These are phyloP conservation scores for Phytophthora macrochlamydospora DNA, from an alignment of 352 stramenopile species.

Conservation along the genomic window DNA sequence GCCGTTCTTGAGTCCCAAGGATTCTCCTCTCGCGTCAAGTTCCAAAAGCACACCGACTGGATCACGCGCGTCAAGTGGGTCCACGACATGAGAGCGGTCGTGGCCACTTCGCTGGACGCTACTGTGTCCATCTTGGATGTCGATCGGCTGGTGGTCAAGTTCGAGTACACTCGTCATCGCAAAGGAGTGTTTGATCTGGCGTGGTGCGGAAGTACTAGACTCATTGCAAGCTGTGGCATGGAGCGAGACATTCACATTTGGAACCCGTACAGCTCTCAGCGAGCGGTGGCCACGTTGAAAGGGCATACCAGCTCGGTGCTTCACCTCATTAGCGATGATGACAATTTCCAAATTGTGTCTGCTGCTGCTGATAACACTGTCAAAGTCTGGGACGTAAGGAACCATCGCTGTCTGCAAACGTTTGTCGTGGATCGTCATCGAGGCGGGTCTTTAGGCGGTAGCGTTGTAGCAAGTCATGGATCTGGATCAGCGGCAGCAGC, in stretches of 20 bases:
- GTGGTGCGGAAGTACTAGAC: constrained; percentile 74
- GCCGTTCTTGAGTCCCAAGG: constrained; percentile 63
- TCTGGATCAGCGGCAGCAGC: constrained; percentile 9
- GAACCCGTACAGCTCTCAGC: constrained; percentile 90
- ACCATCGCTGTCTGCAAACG: constrained; percentile 81
- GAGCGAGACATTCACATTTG: constrained; percentile 89
- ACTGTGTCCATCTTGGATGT: constrained; percentile 86
- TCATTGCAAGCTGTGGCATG: constrained; percentile 86
- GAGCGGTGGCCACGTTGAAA: constrained; percentile 69
- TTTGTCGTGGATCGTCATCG: constrained; percentile 59
- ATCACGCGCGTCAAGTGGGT: constrained; percentile 87
- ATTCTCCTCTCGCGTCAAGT: constrained; percentile 72
- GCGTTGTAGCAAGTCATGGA: constrained; percentile 4
- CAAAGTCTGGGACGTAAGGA: constrained; percentile 87
- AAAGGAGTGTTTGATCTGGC: constrained; percentile 85
- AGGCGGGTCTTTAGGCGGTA: constrained; percentile 7
- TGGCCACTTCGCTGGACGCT: constrained; percentile 80
- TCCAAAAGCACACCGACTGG: constrained; percentile 86
- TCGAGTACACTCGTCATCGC: constrained; percentile 82
- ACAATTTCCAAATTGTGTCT: constrained; percentile 87
- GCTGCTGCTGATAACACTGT: constrained; percentile 83
- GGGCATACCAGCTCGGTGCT: constrained; percentile 79
- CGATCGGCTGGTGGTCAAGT: constrained; percentile 79
- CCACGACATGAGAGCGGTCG: constrained; percentile 76
- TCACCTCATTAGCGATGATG: constrained; percentile 79